Evolutionary conservation across 768 basidiomycete species (phyloP).

Genomic region (Boletus rubropictus): DNA sequence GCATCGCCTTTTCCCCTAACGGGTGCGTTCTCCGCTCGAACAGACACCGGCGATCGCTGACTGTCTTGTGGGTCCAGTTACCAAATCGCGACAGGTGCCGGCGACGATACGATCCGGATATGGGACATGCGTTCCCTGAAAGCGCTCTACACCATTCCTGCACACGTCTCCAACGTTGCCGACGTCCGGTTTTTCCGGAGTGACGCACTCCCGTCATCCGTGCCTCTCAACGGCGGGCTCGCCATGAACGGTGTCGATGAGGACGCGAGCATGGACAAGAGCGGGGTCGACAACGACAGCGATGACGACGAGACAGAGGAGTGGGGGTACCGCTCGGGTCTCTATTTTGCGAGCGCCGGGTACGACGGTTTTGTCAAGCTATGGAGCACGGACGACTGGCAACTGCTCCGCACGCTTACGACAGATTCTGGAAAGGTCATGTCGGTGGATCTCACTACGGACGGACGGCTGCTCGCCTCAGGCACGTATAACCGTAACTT

Average conservation of each 20-base stretch:
- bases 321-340: slow-evolving; percentile 77
- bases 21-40: slow-evolving; percentile 52
- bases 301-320: slow-evolving; percentile 42
- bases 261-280: slow-evolving; percentile 28
- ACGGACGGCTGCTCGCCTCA: slow-evolving; percentile 78
- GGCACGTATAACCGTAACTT: slow-evolving; percentile 94
- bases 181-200: slow-evolving; percentile 92
- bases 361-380: slow-evolving; percentile 94
- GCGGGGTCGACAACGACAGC: slow-evolving; percentile 23
- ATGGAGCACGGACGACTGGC: slow-evolving; percentile 99
- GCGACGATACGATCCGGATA: slow-evolving; percentile 96
- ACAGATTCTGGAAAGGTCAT: slow-evolving; percentile 98
- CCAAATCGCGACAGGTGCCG: slow-evolving; percentile 94
- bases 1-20: slow-evolving; percentile 91
- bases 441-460: slow-evolving; percentile 87
- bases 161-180: slow-evolving; percentile 90
- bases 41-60: slow-evolving; percentile 3
- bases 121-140: slow-evolving; percentile 96
- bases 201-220: slow-evolving; percentile 45
- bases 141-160: slow-evolving; percentile 93
- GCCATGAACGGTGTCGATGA: slow-evolving; percentile 40
- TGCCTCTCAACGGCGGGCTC: slow-evolving; percentile 38
- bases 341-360: slow-evolving; percentile 90
- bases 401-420: slow-evolving; percentile 76
- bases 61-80: slow-evolving; percentile 49